Percentiles rank a stretch among this genome's conserved stretches.
phyloP scores from a whole-genome alignment of 805 yeast genomes.

The Metahyphopichia silvanorum region DNA sequence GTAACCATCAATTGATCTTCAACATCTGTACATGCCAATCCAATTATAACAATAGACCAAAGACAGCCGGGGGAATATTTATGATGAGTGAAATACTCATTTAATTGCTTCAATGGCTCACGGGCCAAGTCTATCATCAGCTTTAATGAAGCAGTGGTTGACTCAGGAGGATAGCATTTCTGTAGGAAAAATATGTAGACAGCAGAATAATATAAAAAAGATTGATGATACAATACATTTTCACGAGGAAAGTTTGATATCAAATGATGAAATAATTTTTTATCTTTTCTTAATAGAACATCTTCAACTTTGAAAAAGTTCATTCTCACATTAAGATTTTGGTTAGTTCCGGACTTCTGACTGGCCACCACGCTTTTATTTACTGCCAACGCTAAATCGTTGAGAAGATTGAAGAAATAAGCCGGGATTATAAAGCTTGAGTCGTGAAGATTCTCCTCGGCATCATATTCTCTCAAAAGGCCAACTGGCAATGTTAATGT shows the following conservation, averaged over 20 bases:
- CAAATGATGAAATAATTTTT: neutral
- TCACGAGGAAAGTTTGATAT: neutral
- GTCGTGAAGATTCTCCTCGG: conserved; percentile 1
- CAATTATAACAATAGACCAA: conserved; percentile 1
- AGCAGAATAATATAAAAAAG: conserved; percentile 1
- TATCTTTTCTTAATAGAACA: neutral
- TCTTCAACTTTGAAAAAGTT: conserved; percentile 1
- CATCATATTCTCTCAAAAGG: neutral
- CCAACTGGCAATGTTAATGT: neutral
- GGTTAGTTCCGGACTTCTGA: neutral
- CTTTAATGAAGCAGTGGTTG: neutral
- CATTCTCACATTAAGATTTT: neutral
- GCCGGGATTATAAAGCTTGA: neutral
- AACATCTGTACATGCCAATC: neutral
- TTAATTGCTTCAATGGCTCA: conserved; percentile 1
- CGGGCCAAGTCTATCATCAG: neutral
- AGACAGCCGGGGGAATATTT: conserved; percentile 2
- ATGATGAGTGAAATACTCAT: neutral
- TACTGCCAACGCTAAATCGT: neutral
- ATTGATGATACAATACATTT: conserved; percentile 1
- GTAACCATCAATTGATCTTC: neutral
- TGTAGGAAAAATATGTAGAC: neutral
- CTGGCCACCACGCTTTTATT: neutral
- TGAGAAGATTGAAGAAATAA: neutral
- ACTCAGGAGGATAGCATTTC: neutral